Base-by-base conservation (phyloP, 2,329 filamentous ascomycete genomes). In the Microsporum canis region DNA sequence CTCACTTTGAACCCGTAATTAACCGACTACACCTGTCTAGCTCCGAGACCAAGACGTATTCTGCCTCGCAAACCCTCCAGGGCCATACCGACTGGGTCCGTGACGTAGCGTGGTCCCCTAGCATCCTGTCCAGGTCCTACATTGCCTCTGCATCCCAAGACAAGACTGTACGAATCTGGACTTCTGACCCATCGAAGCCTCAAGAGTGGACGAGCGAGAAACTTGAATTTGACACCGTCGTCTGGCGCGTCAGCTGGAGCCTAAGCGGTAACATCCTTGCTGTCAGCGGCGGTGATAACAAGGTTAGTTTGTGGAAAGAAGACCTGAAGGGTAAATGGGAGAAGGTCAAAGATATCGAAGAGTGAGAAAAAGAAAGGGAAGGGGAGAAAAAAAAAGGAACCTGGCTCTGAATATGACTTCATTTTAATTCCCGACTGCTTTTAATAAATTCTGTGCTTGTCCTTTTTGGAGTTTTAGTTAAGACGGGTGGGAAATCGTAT, bases 241-340 rank as follows among this genome's bases (percentile, higher is more conserved):
- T 96, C 62, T 99, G 94, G 94, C 86, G 94, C 61, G 94, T 96
- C 53, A 96, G 90, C 80, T 99, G 94, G 94, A 96, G 91, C 69
- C 80, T 97, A 71, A 96, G 90, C 74, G 94, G 94, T 59, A 99
- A 99, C 73, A 91, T 97, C 23, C 80, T 99, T 68, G 94, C 94
- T 7, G 90, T 96, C 64, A 94, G 88, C 71, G 90, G 90, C 43
- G 89, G 88, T 31, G 92, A 99, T 77, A 99, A 99, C 80, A 91
- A 95, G 78, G 91, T 99, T 61, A 95, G 88, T 60, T 76, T 99
- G 74, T 99, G 92, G 92, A 99, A 97, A 82, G 94, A 99, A 82
- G 95, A 95, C 73, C 79, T 99, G 68, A 88, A 88, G 73, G 94
- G 94, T 60, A 89, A 95, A 72, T 99, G 94, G 94, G 91, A 97